Conservation (phyloP, 805 yeast genomes). For the Kregervanrija delftensis region DNA sequence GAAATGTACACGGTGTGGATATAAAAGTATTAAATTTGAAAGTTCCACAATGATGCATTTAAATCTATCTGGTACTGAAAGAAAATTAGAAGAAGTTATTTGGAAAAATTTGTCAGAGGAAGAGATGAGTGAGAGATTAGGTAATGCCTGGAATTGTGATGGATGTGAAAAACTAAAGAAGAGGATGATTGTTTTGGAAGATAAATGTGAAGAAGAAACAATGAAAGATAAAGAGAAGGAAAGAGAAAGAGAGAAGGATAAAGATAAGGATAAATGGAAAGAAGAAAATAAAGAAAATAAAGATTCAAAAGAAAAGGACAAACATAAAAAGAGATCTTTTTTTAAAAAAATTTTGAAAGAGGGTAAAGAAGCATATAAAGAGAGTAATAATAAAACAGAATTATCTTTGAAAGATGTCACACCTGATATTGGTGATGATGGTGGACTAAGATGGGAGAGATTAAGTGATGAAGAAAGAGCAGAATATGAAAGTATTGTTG, state of each 20-base stretch:
- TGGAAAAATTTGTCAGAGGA: conserved; percentile 57
- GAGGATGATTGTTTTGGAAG: conserved; percentile 10
- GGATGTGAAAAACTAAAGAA: conserved; percentile 39
- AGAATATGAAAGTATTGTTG: conserved; percentile 15
- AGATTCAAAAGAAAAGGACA: conserved; percentile 2
- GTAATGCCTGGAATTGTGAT: conserved; percentile 83
- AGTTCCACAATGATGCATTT: conserved; percentile 27
- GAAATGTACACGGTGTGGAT: conserved; percentile 59
- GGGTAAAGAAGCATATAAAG: too few species aligned
- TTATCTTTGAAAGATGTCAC: too few species aligned
- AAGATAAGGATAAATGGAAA: conserved; percentile 5
- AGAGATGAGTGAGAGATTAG: conserved; percentile 49
- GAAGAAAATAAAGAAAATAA: conserved; percentile 9
- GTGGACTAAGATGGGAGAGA: too few species aligned
- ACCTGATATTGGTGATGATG: too few species aligned
- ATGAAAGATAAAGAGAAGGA: conserved; percentile 23
- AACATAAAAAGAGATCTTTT: conserved; percentile 2
- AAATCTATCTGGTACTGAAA: conserved; percentile 18
- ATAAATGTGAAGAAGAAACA: conserved; percentile 3
- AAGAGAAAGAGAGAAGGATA: conserved; percentile 8
- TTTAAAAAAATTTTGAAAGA: too few species aligned
- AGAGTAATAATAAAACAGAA: too few species aligned
- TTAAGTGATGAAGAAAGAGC: conserved; percentile 16
- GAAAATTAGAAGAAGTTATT: conserved; percentile 52
- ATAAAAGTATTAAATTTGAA: conserved; percentile 47